A percentile compares a stretch with the other conserved stretches of the same genome.
Evolutionary conservation across 2,329 filamentous ascomycete genomes (phyloP).

Genomic region (Periconia sp.): DNA sequence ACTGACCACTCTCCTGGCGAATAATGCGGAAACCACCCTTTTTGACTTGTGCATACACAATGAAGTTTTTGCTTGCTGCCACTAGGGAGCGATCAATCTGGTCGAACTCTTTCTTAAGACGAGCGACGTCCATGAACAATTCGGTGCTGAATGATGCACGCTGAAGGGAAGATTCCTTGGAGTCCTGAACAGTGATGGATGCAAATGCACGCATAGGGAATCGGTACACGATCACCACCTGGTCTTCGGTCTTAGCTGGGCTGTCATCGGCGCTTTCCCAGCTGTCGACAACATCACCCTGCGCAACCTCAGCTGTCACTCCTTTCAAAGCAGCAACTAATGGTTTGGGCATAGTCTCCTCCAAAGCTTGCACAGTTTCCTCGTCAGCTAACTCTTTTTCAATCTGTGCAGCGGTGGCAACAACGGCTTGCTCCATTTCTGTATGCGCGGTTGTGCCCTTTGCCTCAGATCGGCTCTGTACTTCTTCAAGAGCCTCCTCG

Average conservation of each 20-base stretch:
- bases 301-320: constrained; percentile 57
- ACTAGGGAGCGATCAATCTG: constrained; percentile 94
- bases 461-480: constrained; percentile 35
- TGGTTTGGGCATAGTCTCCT: constrained; percentile 55
- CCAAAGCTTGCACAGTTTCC: constrained; percentile 56
- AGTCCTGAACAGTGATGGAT: constrained; percentile 70
- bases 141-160: constrained; percentile 71
- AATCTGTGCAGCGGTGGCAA: constrained; percentile 50
- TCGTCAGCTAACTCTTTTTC: constrained; percentile 55
- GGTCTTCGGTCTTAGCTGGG: constrained; percentile 67
- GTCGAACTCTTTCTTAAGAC: constrained; percentile 96
- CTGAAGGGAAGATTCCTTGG: constrained; percentile 56
- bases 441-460: constrained; percentile 54
- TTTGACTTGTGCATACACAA: constrained; percentile 92
- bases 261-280: constrained; percentile 83
- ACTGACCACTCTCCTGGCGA: constrained; percentile 87
- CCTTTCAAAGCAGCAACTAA: constrained; percentile 60
- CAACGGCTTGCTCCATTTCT: constrained; percentile 58
- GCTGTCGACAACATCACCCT: constrained; percentile 70
- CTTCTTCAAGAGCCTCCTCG: constrained; percentile 64
- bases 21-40: constrained; percentile 92
- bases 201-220: constrained; percentile 98
- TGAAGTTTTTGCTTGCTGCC: constrained; percentile 85
- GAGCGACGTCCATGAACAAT: constrained; percentile 86
- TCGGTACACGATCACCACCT: constrained; percentile 81